Conservation (phyloP, 352 stramenopile species). For the Pythium guiyangense region DNA sequence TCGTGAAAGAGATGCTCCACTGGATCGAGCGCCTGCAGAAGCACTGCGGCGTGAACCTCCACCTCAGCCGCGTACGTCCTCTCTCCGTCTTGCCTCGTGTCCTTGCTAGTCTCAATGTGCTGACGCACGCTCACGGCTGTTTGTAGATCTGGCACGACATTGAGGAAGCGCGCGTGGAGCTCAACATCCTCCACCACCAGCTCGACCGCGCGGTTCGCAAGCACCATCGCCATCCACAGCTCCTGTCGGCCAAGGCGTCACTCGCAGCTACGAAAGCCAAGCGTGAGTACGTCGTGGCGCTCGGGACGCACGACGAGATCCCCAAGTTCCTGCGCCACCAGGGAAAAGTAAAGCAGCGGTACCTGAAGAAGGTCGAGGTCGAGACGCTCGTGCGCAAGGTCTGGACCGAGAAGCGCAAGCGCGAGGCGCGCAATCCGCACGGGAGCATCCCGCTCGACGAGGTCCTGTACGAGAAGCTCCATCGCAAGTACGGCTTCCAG, state of each 20-base stretch:
- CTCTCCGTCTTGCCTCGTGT: neutral
- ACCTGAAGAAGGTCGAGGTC: slow-evolving; percentile 65
- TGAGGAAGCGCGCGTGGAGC: slow-evolving; percentile 69
- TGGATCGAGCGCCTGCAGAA: slow-evolving; percentile 81
- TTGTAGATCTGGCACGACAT: slow-evolving; percentile 74
- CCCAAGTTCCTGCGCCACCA: slow-evolving; percentile 73
- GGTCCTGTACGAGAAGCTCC: slow-evolving; percentile 69
- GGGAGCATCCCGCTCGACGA: slow-evolving; percentile 47
- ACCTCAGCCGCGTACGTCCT: slow-evolving; percentile 55
- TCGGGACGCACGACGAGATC: slow-evolving; percentile 50
- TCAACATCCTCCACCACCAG: slow-evolving; percentile 70
- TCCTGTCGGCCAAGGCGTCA: slow-evolving; percentile 3
- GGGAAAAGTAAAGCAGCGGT: slow-evolving; percentile 54
- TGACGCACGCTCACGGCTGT: neutral
- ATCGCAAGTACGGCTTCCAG: slow-evolving; percentile 80
- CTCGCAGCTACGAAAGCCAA: slow-evolving; percentile 32
- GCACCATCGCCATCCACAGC: slow-evolving; percentile 8
- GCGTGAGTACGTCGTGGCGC: slow-evolving; percentile 54
- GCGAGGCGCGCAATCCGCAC: slow-evolving; percentile 48
- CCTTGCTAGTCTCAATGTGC: neutral
- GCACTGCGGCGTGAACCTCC: slow-evolving; percentile 70
- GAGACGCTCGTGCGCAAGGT: slow-evolving; percentile 67
- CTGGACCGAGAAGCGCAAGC: slow-evolving; percentile 72
- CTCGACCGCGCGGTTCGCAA: slow-evolving; percentile 42
- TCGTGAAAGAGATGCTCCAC: slow-evolving; percentile 71